These are phyloP conservation scores for Nigrospora sphaerica DNA, from an alignment of 2,329 filamentous ascomycete species.

Conservation along the genomic window DNA sequence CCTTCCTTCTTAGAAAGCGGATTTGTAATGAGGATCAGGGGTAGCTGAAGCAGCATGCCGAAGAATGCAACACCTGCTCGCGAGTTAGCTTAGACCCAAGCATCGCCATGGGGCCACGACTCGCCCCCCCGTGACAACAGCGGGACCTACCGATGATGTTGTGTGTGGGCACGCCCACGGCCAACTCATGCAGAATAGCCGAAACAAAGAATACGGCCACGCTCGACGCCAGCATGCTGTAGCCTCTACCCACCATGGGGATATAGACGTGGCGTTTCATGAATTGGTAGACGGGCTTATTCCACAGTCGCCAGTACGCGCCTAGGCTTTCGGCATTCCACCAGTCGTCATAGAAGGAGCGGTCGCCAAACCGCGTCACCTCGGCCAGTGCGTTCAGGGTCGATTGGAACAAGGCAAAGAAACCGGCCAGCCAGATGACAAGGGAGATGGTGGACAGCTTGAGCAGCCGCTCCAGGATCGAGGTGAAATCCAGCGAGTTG, in stretches of 20 bases:
- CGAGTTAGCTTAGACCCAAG: not conserved
- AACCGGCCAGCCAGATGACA: slow-evolving; percentile 94
- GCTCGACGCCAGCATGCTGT: slow-evolving; percentile 63
- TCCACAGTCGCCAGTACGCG: slow-evolving; percentile 93
- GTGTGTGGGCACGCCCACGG: slow-evolving; percentile 91
- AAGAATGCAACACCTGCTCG: slow-evolving; percentile 74
- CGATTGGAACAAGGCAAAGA: slow-evolving; percentile 94
- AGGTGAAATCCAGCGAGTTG: slow-evolving; percentile 67
- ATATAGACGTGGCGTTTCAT: slow-evolving; percentile 93
- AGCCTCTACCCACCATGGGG: slow-evolving; percentile 79
- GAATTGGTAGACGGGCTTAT: slow-evolving; percentile 94
- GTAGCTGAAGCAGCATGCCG: slow-evolving; percentile 91
- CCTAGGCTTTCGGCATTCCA: slow-evolving; percentile 89
- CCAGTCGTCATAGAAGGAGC: slow-evolving; percentile 96
- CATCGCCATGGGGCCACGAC: not conserved
- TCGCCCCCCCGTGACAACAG: not conserved
- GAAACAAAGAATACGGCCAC: slow-evolving; percentile 82
- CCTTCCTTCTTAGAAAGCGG: slow-evolving; percentile 73
- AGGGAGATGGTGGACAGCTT: slow-evolving; percentile 94
- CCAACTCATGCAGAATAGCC: slow-evolving; percentile 81
- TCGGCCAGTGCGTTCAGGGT: slow-evolving; percentile 88
- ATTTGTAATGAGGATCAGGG: slow-evolving; percentile 75
- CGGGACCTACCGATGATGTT: slow-evolving; percentile 68
- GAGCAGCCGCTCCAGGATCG: slow-evolving; percentile 82
- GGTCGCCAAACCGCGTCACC: slow-evolving; percentile 81